These are phyloP conservation scores for Suillus ampliporus DNA, from an alignment of 768 basidiomycete species.

Conservation along the genomic window DNA sequence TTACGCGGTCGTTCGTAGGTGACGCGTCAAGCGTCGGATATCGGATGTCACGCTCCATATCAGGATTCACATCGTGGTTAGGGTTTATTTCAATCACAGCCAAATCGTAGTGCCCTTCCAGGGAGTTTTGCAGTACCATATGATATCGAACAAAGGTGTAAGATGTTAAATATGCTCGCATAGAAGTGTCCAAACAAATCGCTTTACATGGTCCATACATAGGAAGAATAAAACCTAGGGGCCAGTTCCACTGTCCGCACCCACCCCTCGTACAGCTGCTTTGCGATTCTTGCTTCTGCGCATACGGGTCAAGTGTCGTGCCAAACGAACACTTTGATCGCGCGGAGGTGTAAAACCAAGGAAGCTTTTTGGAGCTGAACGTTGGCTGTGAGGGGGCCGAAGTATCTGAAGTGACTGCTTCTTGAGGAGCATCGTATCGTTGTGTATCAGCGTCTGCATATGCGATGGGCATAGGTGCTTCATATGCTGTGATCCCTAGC, in stretches of 20 bases:
- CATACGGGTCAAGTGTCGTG: conserved; percentile 24
- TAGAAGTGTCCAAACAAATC: not conserved
- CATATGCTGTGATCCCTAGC: conserved; percentile 66
- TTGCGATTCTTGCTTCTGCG: conserved; percentile 43
- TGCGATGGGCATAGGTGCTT: conserved; percentile 65
- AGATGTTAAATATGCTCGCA: not conserved
- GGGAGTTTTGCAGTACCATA: no score
- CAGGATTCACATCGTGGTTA: not conserved
- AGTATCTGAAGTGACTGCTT: conserved; percentile 45
- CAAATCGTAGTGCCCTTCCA: not conserved
- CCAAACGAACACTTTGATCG: conserved; percentile 14
- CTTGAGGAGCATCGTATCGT: conserved; percentile 12
- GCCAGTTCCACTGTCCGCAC: conserved; percentile 24
- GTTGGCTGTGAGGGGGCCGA: conserved; percentile 49
- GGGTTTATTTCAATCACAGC: not conserved
- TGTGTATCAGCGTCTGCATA: conserved; percentile 40
- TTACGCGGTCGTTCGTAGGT: conserved; percentile 22
- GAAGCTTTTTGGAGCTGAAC: conserved; percentile 22
- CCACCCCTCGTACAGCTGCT: conserved; percentile 36
- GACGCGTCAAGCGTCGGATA: conserved; percentile 37
- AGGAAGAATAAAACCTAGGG: not conserved
- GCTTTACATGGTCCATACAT: not conserved
- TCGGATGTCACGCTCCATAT: conserved; percentile 12
- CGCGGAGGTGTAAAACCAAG: conserved; percentile 37
- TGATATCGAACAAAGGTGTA: no score